Evolutionary conservation across 75 land plant genomes (phyloP).

Genomic region (Pinus taeda): DNA sequence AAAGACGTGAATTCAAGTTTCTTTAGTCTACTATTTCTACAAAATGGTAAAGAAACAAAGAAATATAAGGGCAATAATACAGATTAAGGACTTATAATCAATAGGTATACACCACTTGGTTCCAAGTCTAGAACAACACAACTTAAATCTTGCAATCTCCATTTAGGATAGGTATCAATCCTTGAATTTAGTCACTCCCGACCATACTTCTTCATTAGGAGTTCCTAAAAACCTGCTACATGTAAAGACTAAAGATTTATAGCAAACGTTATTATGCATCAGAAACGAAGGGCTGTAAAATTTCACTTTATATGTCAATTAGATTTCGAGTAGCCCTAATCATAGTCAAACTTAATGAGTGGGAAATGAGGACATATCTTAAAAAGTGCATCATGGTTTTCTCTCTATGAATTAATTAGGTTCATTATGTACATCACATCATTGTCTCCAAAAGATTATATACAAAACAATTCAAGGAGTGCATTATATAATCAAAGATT

Average conservation of each 20-base stretch:
- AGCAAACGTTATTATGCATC: not conserved
- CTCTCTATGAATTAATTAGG: no score
- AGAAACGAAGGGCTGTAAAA: not conserved
- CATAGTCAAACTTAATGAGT: constrained; percentile 6
- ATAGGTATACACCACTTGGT: constrained; percentile 58
- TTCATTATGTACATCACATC: no score
- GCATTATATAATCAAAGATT: not conserved
- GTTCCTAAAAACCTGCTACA: constrained; percentile 74
- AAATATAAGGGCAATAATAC: not conserved
- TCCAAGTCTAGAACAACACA: constrained; percentile 61
- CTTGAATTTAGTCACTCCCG: constrained; percentile 76
- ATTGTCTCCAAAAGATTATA: no score
- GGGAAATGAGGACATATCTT: constrained; percentile 10
- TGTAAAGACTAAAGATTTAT: not conserved
- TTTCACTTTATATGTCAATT: not conserved
- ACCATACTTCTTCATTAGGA: constrained; percentile 93
- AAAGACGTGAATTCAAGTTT: not conserved
- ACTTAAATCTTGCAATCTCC: constrained; percentile 50
- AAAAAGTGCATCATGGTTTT: no score
- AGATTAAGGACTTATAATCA: constrained; percentile 34
- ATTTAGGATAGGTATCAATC: constrained; percentile 96
- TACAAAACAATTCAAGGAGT: no score
- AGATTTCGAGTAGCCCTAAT: no score
- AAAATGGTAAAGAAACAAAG: no score
- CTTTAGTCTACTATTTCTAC: no score